Percentiles rank a stretch among this genome's conserved stretches.
These are phyloP conservation scores for Rhizopogon rudus DNA, from an alignment of 768 basidiomycete species.

Conservation along the genomic window DNA sequence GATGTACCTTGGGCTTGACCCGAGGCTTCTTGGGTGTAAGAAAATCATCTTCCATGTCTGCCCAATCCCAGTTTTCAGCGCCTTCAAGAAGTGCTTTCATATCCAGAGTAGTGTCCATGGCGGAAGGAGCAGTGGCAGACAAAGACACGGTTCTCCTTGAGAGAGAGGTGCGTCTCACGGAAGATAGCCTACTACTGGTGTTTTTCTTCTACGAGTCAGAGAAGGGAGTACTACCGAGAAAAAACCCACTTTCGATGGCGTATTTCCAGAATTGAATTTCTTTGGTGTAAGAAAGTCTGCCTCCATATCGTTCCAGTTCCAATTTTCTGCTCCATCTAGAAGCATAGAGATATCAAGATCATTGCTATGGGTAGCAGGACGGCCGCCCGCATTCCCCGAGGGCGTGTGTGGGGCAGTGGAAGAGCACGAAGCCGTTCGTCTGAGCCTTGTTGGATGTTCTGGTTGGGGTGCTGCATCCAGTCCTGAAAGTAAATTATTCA, in stretches of 20 bases:
- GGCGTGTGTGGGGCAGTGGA: neutral
- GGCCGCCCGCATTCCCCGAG: slow-evolving; percentile 16
- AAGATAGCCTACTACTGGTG: slow-evolving; percentile 11
- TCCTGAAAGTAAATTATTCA: slow-evolving; percentile 46
- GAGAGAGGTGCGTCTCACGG: slow-evolving; percentile 10
- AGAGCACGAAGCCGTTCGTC: slow-evolving; percentile 1
- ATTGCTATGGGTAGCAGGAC: slow-evolving; percentile 1
- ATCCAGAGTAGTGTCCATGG: slow-evolving; percentile 32
- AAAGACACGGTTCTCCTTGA: slow-evolving; percentile 10
- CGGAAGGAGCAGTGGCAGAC: neutral
- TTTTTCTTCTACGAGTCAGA: slow-evolving; percentile 12
- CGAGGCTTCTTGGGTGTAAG: slow-evolving; percentile 41
- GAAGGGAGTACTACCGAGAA: neutral
- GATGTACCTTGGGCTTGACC: slow-evolving; percentile 16
- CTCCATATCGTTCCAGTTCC: slow-evolving; percentile 64
- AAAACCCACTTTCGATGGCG: slow-evolving; percentile 13
- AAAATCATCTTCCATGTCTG: slow-evolving; percentile 46
- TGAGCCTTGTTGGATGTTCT: slow-evolving; percentile 23
- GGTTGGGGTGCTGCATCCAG: slow-evolving; percentile 38
- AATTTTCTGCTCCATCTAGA: slow-evolving; percentile 62
- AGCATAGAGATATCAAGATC: slow-evolving; percentile 44
- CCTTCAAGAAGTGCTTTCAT: slow-evolving; percentile 51
- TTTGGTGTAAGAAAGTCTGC: slow-evolving; percentile 46
- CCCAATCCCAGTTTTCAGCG: slow-evolving; percentile 68
- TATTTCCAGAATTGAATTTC: slow-evolving; percentile 32